These are phyloP conservation scores for Pascua sp. DNA, from an alignment of 1,284 basidiomycete genomes.

Conservation along the genomic window DNA sequence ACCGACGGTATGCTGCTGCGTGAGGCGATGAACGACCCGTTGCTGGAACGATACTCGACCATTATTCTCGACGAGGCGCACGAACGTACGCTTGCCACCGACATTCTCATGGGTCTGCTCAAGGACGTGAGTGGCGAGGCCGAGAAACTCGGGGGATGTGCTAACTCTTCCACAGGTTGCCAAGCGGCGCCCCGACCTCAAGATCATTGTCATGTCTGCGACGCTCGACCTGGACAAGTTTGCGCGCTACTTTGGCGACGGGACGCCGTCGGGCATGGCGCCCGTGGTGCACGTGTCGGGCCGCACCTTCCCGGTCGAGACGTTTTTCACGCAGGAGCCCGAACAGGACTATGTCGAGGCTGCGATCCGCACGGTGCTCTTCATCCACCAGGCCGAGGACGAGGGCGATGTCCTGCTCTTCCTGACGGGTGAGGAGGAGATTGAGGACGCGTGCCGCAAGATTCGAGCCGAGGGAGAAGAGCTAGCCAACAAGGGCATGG, in stretches of 20 bases:
- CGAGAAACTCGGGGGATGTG: not conserved
- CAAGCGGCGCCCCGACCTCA: conserved; percentile 78
- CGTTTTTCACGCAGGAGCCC: conserved; percentile 92
- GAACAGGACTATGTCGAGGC: conserved; percentile 97
- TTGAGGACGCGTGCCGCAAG: conserved; percentile 92
- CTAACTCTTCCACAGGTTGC: conserved; percentile 59
- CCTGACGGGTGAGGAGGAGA: conserved; percentile 97
- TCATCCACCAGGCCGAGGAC: conserved; percentile 96
- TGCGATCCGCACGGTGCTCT: conserved; percentile 91
- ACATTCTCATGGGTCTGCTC: conserved; percentile 92
- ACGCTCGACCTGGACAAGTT: conserved; percentile 97
- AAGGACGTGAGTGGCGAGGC: conserved; percentile 50
- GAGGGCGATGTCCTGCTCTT: conserved; percentile 91
- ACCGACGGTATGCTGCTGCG: conserved; percentile 97
- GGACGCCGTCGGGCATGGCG: conserved; percentile 55
- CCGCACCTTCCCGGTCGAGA: conserved; percentile 91
- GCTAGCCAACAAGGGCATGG: conserved; percentile 63
- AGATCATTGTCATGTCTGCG: conserved; percentile 98
- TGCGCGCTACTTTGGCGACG: conserved; percentile 85
- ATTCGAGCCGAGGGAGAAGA: conserved; percentile 87
- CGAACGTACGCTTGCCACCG: conserved; percentile 95
- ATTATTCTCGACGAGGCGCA: conserved; percentile 99
- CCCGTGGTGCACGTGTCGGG: conserved; percentile 96
- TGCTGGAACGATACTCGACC: conserved; percentile 84
- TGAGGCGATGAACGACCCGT: conserved; percentile 95